A percentile compares a stretch with the other conserved stretches of the same genome.
phyloP scores from a whole-genome alignment of 768 basidiomycete genomes.

The Cystobasidium tubakii region DNA sequence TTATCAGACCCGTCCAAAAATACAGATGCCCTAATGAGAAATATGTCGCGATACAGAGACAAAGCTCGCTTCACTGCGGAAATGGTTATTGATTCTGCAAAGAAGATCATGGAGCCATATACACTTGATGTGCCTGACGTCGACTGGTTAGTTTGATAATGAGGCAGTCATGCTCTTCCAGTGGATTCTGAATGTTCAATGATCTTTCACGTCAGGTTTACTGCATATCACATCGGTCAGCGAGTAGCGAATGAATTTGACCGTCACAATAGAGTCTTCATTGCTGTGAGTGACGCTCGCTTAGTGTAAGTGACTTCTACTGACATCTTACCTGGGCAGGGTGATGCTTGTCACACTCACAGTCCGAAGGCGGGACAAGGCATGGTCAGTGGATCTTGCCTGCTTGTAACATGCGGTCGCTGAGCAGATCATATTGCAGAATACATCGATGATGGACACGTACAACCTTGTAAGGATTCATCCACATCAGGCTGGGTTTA shows the following conservation, averaged over 20 bases:
- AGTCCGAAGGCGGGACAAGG: conserved; percentile 34
- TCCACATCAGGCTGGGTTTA: not conserved
- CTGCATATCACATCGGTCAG: conserved; percentile 59
- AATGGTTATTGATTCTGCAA: conserved; percentile 20
- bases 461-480: conserved; percentile 45
- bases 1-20: conserved; percentile 56
- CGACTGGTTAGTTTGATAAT: conserved; percentile 39
- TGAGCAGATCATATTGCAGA: not conserved
- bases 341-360: conserved; percentile 46
- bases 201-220: not conserved
- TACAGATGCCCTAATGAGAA: conserved; percentile 57
- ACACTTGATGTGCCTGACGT: conserved; percentile 41
- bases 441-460: conserved; percentile 42
- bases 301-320: not conserved
- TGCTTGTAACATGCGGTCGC: not conserved
- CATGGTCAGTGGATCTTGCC: not conserved
- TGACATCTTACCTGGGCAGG: conserved; percentile 1
- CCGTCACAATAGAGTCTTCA: conserved; percentile 63
- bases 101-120: conserved; percentile 33
- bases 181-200: not conserved
- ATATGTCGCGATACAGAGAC: conserved; percentile 54
- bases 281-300: conserved; percentile 63
- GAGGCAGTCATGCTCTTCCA: no score
- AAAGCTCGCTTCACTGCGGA: conserved; percentile 50
- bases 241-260: conserved; percentile 64